Base-by-base conservation (phyloP, 2,329 filamentous ascomycete genomes). In the Botrytis aclada region DNA sequence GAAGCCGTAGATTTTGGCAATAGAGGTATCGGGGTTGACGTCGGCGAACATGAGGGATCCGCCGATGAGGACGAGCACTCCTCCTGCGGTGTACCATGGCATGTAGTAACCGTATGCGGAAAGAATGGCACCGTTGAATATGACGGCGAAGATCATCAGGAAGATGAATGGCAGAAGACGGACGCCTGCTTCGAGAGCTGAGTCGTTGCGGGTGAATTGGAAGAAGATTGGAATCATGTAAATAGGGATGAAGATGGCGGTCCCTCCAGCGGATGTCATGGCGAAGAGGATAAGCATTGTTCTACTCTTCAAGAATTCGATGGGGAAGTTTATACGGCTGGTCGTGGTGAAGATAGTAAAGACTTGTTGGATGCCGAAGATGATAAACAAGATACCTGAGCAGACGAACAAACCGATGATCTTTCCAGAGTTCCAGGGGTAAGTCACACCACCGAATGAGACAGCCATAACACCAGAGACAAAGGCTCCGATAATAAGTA, bases 221-320 rank as follows among this genome's bases (percentile, higher is more conserved):
- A 86, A 86, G 76, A 84, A 84, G 73, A 88, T 86, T 41, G 87
- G 84, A 65, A 85, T 43, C n/a, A 70, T 56, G 76, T 83, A 84
- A 5, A 81, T 79, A 2, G 84, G 76, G 60, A 85, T 82, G 41
- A 84, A 82, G 14, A 82, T 79, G 7, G 80, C 79, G 5, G 82
- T 79, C 8, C 80, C 82, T 0, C 81, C 80, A 5, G 32, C 34
- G 5, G 80, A 78, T 0, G 82, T 84, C 22, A 56, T 41, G 65
- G 78, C 79, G 65, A 84, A 83, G 29, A 82, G 74, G 18, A 80
- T 78, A 2, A 82, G 77, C 70, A 84, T 80, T 1, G 81, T 77
- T n/a, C 77, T 77, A 9, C 82, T 83, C 71, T 80, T 80, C 58
- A 83, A 74, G 74, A 80, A 80, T 65, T 80, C 74, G 20, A 81